phyloP scores from a whole-genome alignment of 1,284 basidiomycete genomes.

The Xerocomus amazonicus region DNA sequence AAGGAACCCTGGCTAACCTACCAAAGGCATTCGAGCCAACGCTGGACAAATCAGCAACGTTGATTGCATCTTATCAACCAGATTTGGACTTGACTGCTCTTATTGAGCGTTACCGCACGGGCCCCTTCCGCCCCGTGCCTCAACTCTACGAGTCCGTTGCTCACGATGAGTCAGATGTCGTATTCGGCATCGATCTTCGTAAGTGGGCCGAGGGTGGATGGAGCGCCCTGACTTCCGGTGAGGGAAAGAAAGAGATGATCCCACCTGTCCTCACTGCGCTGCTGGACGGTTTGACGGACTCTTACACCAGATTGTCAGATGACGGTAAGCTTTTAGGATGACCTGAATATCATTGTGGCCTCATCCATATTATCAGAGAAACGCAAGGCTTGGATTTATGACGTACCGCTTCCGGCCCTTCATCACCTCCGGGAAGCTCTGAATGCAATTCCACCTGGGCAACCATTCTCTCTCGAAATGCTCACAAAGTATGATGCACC shows the following conservation, averaged over 20 bases:
- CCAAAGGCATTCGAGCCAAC: slow-evolving; percentile 63
- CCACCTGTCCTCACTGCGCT: slow-evolving; percentile 77
- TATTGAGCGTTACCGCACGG: slow-evolving; percentile 87
- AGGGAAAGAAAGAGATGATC: slow-evolving; percentile 59
- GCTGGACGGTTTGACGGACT: slow-evolving; percentile 59
- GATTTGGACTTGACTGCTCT: slow-evolving; percentile 79
- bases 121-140: slow-evolving; percentile 80
- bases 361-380: slow-evolving; percentile 52
- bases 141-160: slow-evolving; percentile 82
- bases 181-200: slow-evolving; percentile 85
- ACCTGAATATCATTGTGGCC: neutral
- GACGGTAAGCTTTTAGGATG: slow-evolving; percentile 43
- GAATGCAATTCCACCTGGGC: slow-evolving; percentile 66
- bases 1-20: slow-evolving; percentile 69
- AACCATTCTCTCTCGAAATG: slow-evolving; percentile 62
- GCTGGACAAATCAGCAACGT: slow-evolving; percentile 65
- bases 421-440: slow-evolving; percentile 83
- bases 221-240: slow-evolving; percentile 48
- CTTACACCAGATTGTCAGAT: slow-evolving; percentile 66
- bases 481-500: slow-evolving; percentile 80
- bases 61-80: slow-evolving; percentile 80
- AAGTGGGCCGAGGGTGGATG: slow-evolving; percentile 79
- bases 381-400: slow-evolving; percentile 91
- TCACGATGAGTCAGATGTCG: slow-evolving; percentile 76
- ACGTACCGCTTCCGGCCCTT: slow-evolving; percentile 76